Evolutionary conservation across 345 rosid genomes (phyloP).

Genomic region (Populus alba): DNA sequence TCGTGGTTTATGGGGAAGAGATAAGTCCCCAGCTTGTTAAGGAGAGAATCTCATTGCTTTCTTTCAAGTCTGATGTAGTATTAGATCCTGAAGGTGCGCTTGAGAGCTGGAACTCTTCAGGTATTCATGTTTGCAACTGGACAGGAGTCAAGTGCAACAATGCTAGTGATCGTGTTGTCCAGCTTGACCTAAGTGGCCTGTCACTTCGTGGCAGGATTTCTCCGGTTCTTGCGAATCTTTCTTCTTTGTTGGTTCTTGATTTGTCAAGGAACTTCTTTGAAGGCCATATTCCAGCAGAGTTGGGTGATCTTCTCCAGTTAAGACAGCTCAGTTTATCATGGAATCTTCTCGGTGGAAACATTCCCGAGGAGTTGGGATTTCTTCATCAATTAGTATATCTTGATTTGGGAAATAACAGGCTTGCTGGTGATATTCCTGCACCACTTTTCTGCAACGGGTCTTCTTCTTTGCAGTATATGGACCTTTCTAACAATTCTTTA

Average conservation of each 20-base stretch:
- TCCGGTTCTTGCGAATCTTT: slow-evolving; percentile 55
- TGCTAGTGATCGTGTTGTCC: slow-evolving; percentile 33
- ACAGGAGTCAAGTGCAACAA: slow-evolving; percentile 63
- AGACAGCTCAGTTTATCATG: slow-evolving; percentile 57
- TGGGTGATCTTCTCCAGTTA: slow-evolving; percentile 52
- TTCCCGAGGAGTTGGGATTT: slow-evolving; percentile 56
- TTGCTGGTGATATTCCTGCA: slow-evolving; percentile 51
- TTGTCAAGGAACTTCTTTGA: slow-evolving; percentile 65
- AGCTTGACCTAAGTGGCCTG: slow-evolving; percentile 57
- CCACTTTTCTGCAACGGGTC: slow-evolving; percentile 63
- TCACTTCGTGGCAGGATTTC: slow-evolving; percentile 65
- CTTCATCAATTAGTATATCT: slow-evolving; percentile 52
- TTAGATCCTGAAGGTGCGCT: slow-evolving; percentile 51
- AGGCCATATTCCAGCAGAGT: slow-evolving; percentile 62
- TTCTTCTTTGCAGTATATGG: slow-evolving; percentile 53
- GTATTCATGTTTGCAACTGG: slow-evolving; percentile 68
- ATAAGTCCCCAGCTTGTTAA: slow-evolving; percentile 5
- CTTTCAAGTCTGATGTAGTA: slow-evolving; percentile 51
- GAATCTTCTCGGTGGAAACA: slow-evolving; percentile 63
- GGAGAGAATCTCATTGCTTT: slow-evolving; percentile 56
- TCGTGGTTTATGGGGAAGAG: slow-evolving; percentile 27
- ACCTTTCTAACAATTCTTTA: slow-evolving; percentile 77
- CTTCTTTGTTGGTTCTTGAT: slow-evolving; percentile 62
- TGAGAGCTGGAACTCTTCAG: slow-evolving; percentile 46
- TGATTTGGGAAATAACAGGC: slow-evolving; percentile 56